These are phyloP conservation scores for Euphorbia lathyris DNA, from an alignment of 345 rosid genomes.

Conservation along the genomic window DNA sequence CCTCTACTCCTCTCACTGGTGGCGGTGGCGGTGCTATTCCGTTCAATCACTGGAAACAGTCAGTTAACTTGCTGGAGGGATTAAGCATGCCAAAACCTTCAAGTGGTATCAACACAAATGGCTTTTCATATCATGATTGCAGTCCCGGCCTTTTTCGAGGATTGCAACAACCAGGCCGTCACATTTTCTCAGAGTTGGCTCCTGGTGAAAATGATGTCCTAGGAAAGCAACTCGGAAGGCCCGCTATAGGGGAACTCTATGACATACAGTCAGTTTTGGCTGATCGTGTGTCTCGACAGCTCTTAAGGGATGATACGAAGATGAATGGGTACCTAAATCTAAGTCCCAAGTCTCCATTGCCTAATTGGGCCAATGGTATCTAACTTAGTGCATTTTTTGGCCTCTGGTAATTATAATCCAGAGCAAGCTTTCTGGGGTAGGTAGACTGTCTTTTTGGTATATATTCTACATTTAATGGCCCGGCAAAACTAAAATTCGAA, in stretches of 20 bases:
- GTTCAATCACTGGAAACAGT: constrained; percentile 48
- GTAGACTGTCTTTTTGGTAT: constrained; percentile 14
- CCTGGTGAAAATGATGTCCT: constrained; percentile 36
- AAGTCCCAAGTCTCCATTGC: constrained; percentile 43
- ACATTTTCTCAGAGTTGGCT: constrained; percentile 50
- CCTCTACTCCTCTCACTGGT: constrained; percentile 32
- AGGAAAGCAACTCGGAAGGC: constrained; percentile 40
- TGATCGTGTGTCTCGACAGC: constrained; percentile 65
- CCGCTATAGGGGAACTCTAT: constrained; percentile 29
- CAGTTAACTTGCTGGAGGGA: constrained; percentile 49
- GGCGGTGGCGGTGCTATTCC: constrained; percentile 41
- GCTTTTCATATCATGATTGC: constrained; percentile 43
- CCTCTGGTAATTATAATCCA: background rate
- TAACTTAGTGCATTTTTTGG: constrained; percentile 7
- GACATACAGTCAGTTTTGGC: constrained; percentile 52
- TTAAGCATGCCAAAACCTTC: constrained; percentile 39
- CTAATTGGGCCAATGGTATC: constrained; percentile 35
- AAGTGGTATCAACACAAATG: constrained; percentile 37
- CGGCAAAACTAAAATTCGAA: constrained; percentile 22
- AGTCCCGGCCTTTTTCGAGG: constrained; percentile 47
- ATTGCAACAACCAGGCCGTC: constrained; percentile 44
- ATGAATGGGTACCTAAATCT: constrained; percentile 49
- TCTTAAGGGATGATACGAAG: constrained; percentile 54
- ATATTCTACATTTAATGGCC: constrained; percentile 15
- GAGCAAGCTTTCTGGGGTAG: constrained; percentile 18